A percentile compares a stretch with the other conserved stretches of the same genome.
phyloP scores from a whole-genome alignment of 768 basidiomycete genomes.

The Mycena epipterygia region DNA sequence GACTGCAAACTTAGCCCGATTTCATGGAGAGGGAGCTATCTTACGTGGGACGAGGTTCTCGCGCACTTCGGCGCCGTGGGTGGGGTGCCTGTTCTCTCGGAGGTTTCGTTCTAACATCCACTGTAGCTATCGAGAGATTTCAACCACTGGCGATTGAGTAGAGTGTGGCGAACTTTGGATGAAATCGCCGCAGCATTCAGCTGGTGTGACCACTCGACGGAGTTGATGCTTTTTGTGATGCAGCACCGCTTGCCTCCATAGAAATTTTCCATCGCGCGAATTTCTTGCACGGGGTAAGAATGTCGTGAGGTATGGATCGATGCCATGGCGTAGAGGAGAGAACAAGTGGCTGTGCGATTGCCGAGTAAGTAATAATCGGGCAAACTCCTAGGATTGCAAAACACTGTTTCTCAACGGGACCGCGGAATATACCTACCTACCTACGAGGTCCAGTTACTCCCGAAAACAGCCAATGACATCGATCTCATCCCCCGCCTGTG shows the following conservation, averaged over 20 bases:
- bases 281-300: not conserved
- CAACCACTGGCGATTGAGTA: not conserved
- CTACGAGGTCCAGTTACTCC: too few relatives aligned
- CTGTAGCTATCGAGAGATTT: slow-evolving; percentile 16
- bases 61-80: slow-evolving; percentile 31
- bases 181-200: not conserved
- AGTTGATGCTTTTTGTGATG: not conserved
- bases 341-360: too few relatives aligned
- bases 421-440: too few relatives aligned
- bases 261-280: not conserved
- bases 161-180: not conserved
- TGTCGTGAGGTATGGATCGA: too few relatives aligned
- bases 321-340: too few relatives aligned
- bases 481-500: too few relatives aligned
- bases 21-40: not conserved
- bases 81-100: slow-evolving; percentile 27
- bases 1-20: not conserved
- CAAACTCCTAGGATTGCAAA: too few relatives aligned
- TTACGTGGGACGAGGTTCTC: slow-evolving; percentile 36
- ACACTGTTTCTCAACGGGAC: too few relatives aligned
- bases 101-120: slow-evolving; percentile 34
- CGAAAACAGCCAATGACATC: too few relatives aligned
- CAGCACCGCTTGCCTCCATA: not conserved
- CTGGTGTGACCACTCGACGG: not conserved
- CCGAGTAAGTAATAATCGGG: too few relatives aligned